phyloP scores from a whole-genome alignment of 169 alveolate genomes.

The Plasmodium relictum region DNA sequence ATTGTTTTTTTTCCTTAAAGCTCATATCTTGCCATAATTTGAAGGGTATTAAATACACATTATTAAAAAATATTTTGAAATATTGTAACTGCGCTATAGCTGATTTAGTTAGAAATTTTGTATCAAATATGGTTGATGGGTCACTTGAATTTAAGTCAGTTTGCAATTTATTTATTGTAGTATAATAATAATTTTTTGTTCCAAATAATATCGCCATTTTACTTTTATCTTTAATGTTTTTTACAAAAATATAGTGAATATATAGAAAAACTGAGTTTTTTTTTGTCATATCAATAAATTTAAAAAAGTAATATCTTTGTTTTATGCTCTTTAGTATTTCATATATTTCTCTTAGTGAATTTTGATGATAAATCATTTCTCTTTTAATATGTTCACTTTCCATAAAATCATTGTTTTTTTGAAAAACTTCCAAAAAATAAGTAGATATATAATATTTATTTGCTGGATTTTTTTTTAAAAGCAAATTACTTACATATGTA shows the following conservation, averaged over 20 bases:
- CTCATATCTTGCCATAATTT: slow-evolving; percentile 21
- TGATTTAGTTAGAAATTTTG: slow-evolving; percentile 16
- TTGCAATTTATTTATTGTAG: slow-evolving; percentile 11
- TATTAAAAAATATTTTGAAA: slow-evolving; percentile 53
- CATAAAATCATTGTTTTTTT: slow-evolving; percentile 13
- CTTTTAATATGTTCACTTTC: slow-evolving; percentile 45
- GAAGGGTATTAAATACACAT: slow-evolving; percentile 35
- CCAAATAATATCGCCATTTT: slow-evolving; percentile 63
- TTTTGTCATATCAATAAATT: slow-evolving; percentile 10
- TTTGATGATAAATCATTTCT: slow-evolving; percentile 28
- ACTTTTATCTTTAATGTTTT: not conserved
- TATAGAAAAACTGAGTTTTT: slow-evolving; percentile 33
- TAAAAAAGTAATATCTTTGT: slow-evolving; percentile 33
- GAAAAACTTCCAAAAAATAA: slow-evolving; percentile 10
- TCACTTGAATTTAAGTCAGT: slow-evolving; percentile 10
- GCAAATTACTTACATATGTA: slow-evolving; percentile 4
- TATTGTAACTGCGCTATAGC: slow-evolving; percentile 47
- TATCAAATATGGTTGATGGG: not conserved
- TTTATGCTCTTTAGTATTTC: slow-evolving; percentile 29
- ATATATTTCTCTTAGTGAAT: slow-evolving; percentile 44
- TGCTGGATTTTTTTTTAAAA: slow-evolving; percentile 8
- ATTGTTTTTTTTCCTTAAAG: slow-evolving; percentile 10
- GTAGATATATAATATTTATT: slow-evolving; percentile 48
- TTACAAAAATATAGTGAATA: slow-evolving; percentile 53
- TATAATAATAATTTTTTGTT: slow-evolving; percentile 52